Evolutionary conservation across 441 rosid species (phyloP).

Genomic region (Erysimum cheiri): DNA sequence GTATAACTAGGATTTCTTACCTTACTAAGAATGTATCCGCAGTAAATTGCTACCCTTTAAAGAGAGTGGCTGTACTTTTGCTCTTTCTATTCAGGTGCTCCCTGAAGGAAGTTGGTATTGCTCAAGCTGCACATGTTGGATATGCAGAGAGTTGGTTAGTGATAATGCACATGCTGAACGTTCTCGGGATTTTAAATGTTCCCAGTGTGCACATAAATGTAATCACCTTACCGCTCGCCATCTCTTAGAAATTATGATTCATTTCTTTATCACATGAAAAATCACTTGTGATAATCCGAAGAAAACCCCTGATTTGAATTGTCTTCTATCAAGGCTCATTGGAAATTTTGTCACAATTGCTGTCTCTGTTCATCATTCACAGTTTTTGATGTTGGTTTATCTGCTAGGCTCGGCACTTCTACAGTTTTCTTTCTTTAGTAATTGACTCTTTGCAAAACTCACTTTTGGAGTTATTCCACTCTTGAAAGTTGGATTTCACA

Average conservation of each 20-base stretch:
- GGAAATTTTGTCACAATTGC: constrained; percentile 12
- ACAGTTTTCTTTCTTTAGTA: constrained; percentile 33
- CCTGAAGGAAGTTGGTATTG: constrained; percentile 98
- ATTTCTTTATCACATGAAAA: constrained; percentile 13
- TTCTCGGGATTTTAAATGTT: constrained; percentile 67
- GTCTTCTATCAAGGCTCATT: not conserved
- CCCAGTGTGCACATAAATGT: constrained; percentile 95
- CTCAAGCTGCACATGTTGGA: constrained; percentile 85
- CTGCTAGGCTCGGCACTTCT: constrained; percentile 23
- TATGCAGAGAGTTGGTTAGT: constrained; percentile 74
- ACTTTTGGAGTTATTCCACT: constrained; percentile 24
- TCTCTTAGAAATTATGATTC: constrained; percentile 20
- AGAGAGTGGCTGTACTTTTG: constrained; percentile 29
- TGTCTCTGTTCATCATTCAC: constrained; percentile 12
- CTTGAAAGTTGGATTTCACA: constrained; percentile 12
- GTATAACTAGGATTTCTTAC: constrained; percentile 8
- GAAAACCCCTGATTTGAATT: constrained; percentile 21
- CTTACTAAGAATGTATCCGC: constrained; percentile 24
- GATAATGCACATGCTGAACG: constrained; percentile 54
- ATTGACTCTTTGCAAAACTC: constrained; percentile 10
- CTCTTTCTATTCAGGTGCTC: constrained; percentile 63
- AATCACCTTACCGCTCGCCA: constrained; percentile 40
- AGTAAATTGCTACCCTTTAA: constrained; percentile 16
- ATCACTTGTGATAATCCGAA: constrained; percentile 11
- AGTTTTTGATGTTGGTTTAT: constrained; percentile 27